A percentile compares a stretch with the other conserved stretches of the same genome.
Conservation (phyloP, 192 early-diverging fungal species). For the Gaertneriomyces semiglobifer region DNA sequence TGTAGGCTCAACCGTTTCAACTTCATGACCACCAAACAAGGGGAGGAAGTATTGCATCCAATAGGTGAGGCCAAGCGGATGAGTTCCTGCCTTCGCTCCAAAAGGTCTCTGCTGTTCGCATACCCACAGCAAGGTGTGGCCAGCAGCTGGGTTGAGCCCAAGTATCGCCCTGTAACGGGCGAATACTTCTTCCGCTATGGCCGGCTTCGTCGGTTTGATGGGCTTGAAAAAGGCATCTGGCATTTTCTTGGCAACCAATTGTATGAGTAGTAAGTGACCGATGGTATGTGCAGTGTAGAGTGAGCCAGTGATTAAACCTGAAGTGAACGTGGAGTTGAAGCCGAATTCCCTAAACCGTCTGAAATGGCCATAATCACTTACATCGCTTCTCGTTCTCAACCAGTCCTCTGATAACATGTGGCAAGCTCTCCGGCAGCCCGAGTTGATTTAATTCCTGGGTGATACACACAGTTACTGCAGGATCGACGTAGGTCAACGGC, state of each 20-base stretch:
- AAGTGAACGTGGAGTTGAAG: background rate
- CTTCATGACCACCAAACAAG: conserved; percentile 4
- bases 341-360: background rate
- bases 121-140: conserved; percentile 21
- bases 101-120: conserved; percentile 8
- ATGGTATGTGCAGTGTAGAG: conserved; percentile 3
- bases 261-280: conserved; percentile 1
- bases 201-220: background rate
- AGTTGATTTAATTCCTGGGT: background rate
- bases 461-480: background rate
- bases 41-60: conserved; percentile 12
- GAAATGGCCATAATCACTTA: background rate
- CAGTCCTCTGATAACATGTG: conserved; percentile 6
- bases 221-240: conserved; percentile 10
- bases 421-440: background rate
- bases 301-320: conserved; percentile 10
- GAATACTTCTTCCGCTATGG: conserved; percentile 6
- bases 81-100: background rate
- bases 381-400: conserved; percentile 21
- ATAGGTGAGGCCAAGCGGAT: background rate
- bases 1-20: background rate
- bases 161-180: conserved; percentile 9
- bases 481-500: background rate
- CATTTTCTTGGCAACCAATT: conserved; percentile 7
- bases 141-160: conserved; percentile 23